A percentile compares a stretch with the other conserved stretches of the same genome.
Conservation (phyloP, 163 green algal species). For the Scenedesmus sp. region DNA sequence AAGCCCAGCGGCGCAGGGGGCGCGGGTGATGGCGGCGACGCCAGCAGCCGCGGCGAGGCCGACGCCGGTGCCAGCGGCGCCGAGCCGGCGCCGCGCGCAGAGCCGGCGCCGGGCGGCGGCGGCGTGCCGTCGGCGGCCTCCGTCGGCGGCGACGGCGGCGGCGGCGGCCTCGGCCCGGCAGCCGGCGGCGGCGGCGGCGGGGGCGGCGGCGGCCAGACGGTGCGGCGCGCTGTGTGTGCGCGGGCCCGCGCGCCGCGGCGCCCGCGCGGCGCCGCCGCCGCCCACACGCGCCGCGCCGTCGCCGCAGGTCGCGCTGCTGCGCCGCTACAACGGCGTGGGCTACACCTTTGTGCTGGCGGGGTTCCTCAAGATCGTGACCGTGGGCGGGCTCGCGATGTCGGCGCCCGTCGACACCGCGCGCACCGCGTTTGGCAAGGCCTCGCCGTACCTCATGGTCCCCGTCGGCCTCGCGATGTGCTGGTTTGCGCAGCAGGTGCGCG, state of each 20-base stretch:
- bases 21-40: not conserved
- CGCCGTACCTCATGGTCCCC: slow-evolving; percentile 53
- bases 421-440: slow-evolving; percentile 52
- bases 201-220: not conserved
- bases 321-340: slow-evolving; percentile 37
- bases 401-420: slow-evolving; percentile 48
- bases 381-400: slow-evolving; percentile 40
- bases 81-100: not conserved
- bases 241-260: not conserved
- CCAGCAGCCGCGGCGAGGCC: not conserved
- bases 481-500: slow-evolving; percentile 57
- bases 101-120: no score
- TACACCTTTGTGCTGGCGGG: slow-evolving; percentile 62
- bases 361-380: slow-evolving; percentile 63
- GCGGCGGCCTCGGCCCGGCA: not conserved
- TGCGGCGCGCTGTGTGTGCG: not conserved
- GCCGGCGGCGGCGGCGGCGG: slow-evolving; percentile 1
- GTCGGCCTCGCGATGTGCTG: slow-evolving; percentile 53
- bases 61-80: not conserved
- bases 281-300: not conserved
- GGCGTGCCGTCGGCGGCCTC: no score
- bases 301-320: slow-evolving; percentile 40
- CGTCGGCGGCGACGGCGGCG: not conserved
- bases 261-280: not conserved
- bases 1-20: not conserved